Conservation (phyloP, 2,329 filamentous ascomycete species). For the Ophiostoma pallidulum region DNA sequence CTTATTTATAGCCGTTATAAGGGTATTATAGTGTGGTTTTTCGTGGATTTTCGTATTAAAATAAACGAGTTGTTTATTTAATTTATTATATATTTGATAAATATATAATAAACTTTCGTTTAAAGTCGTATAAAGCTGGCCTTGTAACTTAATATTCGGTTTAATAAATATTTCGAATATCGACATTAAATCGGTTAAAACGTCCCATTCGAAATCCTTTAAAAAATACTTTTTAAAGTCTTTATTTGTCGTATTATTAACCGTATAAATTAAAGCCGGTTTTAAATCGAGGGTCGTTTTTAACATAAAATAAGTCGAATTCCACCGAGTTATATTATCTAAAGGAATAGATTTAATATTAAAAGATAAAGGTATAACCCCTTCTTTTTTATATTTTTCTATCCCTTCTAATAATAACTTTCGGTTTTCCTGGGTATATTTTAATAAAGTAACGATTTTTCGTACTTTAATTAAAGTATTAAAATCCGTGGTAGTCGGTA, state of each 20-base stretch:
- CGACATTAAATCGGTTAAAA: neutral
- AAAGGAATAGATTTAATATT: neutral
- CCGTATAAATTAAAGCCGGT: neutral
- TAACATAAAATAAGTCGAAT: neutral
- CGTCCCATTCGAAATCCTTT: neutral
- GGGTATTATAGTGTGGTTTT: neutral
- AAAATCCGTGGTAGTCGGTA: neutral
- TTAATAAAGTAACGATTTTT: neutral
- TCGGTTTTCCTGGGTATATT: neutral
- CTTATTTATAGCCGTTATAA: neutral
- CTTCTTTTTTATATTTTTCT: neutral
- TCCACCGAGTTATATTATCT: neutral
- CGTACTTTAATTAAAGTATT: neutral
- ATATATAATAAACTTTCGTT: slow-evolving; percentile 1
- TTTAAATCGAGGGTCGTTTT: neutral
- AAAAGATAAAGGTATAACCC: neutral
- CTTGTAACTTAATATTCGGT: neutral
- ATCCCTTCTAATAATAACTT: neutral
- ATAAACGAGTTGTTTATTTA: neutral
- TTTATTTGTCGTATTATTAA: neutral
- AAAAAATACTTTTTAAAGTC: neutral
- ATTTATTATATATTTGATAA: slow-evolving; percentile 1
- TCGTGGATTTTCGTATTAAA: neutral
- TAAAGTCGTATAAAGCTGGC: neutral
- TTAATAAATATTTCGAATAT: slow-evolving; percentile 1